Evolutionary conservation across 1,139 yeast species (phyloP).

Genomic region (Oligophagozyma castellii): DNA sequence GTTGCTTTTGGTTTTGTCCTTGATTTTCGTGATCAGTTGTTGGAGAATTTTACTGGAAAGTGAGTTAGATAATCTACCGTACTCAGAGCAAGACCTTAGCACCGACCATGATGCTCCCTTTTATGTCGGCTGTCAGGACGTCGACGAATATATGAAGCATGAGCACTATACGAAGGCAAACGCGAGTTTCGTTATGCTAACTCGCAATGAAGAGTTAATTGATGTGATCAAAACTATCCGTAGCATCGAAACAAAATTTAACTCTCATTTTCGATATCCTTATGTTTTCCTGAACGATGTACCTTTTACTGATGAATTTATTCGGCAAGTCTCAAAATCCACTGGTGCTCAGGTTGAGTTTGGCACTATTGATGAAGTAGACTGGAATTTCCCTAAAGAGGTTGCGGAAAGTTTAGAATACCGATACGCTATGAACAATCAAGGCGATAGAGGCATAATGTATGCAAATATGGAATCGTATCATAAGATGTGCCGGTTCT

Average conservation of each 20-base stretch:
- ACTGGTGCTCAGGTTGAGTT: slow-evolving; percentile 27
- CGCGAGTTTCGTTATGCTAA: slow-evolving; percentile 68
- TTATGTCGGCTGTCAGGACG: slow-evolving; percentile 36
- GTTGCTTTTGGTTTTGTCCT: too few relatives aligned
- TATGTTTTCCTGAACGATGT: slow-evolving; percentile 76
- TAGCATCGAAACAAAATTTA: slow-evolving; percentile 69
- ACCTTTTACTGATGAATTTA: slow-evolving; percentile 54
- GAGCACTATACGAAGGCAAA: slow-evolving; percentile 34
- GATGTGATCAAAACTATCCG: slow-evolving; percentile 57
- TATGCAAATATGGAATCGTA: slow-evolving; percentile 71
- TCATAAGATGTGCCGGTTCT: slow-evolving; percentile 56
- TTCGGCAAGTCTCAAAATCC: slow-evolving; percentile 37
- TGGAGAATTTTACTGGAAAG: not conserved
- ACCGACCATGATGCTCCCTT: slow-evolving; percentile 26
- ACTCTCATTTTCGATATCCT: slow-evolving; percentile 79
- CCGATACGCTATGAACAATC: slow-evolving; percentile 41
- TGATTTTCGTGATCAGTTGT: too few relatives aligned
- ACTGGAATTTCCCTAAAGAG: slow-evolving; percentile 24
- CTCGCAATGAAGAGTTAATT: slow-evolving; percentile 57
- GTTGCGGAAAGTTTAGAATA: slow-evolving; percentile 20
- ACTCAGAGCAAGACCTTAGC: slow-evolving; percentile 9
- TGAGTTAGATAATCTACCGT: slow-evolving; percentile 2
- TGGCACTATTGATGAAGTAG: slow-evolving; percentile 13
- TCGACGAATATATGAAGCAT: slow-evolving; percentile 19
- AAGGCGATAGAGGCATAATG: slow-evolving; percentile 68